phyloP scores from a whole-genome alignment of 768 basidiomycete genomes.

The Russula earlei region DNA sequence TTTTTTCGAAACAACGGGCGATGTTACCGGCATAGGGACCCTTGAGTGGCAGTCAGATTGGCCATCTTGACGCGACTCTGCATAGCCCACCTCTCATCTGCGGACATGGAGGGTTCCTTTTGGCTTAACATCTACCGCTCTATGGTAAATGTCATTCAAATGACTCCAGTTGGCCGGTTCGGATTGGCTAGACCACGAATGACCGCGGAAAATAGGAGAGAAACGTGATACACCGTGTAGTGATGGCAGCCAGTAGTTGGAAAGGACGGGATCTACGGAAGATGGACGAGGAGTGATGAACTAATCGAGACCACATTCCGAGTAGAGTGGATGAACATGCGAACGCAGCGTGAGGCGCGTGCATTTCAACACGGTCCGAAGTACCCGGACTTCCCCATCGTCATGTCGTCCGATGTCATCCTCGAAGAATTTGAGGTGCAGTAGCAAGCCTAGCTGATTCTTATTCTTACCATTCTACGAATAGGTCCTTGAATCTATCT shows the following conservation, averaged over 20 bases:
- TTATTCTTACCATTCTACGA: background rate
- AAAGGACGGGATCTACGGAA: background rate
- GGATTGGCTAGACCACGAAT: background rate
- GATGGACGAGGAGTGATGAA: background rate
- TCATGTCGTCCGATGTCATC: conserved; percentile 60
- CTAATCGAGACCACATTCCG: conserved; percentile 3
- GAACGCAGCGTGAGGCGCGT: background rate
- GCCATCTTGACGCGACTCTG: conserved; percentile 7
- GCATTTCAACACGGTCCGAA: background rate
- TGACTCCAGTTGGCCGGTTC: conserved; percentile 10
- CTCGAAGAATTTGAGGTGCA: conserved; percentile 86
- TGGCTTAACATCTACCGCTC: background rate
- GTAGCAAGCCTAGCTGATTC: conserved; percentile 14
- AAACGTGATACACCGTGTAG: background rate
- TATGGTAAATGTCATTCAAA: conserved; percentile 5
- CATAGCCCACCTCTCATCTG: conserved; percentile 7
- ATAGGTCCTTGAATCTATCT: conserved; percentile 92
- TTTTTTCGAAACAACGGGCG: background rate
- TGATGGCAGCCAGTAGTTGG: background rate
- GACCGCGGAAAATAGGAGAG: background rate
- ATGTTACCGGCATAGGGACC: conserved; percentile 15
- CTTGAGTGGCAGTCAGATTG: background rate
- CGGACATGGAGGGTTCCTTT: background rate
- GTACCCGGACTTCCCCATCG: background rate
- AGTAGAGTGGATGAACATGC: background rate